Base-by-base conservation (phyloP, 108 stramenopile species). In the Craspedostauros australis region DNA sequence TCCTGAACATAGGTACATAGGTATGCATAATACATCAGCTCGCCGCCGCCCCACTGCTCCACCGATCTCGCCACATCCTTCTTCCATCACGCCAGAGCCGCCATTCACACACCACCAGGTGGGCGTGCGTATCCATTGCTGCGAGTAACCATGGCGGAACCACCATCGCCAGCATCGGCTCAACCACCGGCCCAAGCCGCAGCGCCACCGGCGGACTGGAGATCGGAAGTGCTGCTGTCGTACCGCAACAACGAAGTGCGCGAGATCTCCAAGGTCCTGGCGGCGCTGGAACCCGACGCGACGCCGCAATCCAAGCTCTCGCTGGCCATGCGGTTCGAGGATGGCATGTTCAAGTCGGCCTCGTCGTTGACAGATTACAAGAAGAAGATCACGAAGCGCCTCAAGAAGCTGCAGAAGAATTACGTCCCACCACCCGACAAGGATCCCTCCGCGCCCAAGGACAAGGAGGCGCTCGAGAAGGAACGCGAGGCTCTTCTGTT, bases 321-420 rank as follows among this genome's bases (percentile, higher is more conserved):
- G 66, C 54, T 90, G 37, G 84, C 88, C 20, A 81, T 74, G 75
- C 59, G 65, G 33, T 90, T 90, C 55, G 88, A 90, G 68, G 82
- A 83, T 32, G 51, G 62, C 5, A 82, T 86, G 16, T 90, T 90
- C 68, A 75, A 78, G 54, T 37, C 66, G 6, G 79, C 80, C 5
- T 39, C 21, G 20, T 62, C 65, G 22, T 46, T 86, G 26, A 77
- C 68, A 5, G 82, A 86, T 52, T 90, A 90, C 62, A 66, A 68
- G 11, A 86, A 90, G 51, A 79, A 50, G 26, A 54, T 90, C 24
- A 50, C 77, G 25, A 90, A 84, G 39, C 62, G 77, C 16, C 45
- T 90, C 20, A 90, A 86, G 12, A 81, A 81, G 40, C 15, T 86
- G 9, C 68, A 78, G 54, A 91, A 91, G 62, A 75, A 67, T 38